These are phyloP conservation scores for Boletus eberwhitei DNA, from an alignment of 768 basidiomycete genomes.

Conservation along the genomic window DNA sequence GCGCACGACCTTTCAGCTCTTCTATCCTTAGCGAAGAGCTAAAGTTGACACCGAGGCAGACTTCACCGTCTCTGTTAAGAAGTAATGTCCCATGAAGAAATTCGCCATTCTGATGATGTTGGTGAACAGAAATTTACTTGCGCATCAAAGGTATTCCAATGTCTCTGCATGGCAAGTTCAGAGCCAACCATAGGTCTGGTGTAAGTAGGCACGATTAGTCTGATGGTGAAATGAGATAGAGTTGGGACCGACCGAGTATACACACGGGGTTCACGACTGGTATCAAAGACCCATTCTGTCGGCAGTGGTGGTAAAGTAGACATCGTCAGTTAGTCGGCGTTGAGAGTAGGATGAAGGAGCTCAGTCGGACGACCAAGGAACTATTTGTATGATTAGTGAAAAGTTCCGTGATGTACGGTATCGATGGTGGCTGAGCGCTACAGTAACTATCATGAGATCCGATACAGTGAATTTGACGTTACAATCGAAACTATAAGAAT, in stretches of 20 bases:
- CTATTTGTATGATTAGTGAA: too few relatives aligned
- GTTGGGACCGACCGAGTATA: constrained; percentile 15
- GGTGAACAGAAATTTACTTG: not conserved
- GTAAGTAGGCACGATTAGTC: not conserved
- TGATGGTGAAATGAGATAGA: not conserved
- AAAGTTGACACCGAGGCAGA: constrained; percentile 18
- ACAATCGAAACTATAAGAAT: too few relatives aligned
- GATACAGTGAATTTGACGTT: too few relatives aligned
- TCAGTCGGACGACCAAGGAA: too few relatives aligned
- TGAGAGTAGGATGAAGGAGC: not conserved
- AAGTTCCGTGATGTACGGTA: too few relatives aligned
- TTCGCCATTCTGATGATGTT: not conserved
- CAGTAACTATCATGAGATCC: too few relatives aligned
- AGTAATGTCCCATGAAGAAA: too few relatives aligned
- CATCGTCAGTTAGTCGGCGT: not conserved
- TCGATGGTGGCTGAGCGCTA: too few relatives aligned
- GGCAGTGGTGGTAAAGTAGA: not conserved
- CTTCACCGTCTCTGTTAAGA: constrained; percentile 12
- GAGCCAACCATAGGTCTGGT: constrained; percentile 15
- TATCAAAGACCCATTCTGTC: constrained; percentile 7
- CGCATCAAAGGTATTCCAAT: constrained; percentile 12
- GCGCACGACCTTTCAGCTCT: constrained; percentile 8
- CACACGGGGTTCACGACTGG: constrained; percentile 3
- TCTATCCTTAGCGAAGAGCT: constrained; percentile 5
- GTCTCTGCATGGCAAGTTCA: constrained; percentile 10